Evolutionary conservation across 176 grass and related monocot species (phyloP).

Genomic region (Aegilops umbellulata): DNA sequence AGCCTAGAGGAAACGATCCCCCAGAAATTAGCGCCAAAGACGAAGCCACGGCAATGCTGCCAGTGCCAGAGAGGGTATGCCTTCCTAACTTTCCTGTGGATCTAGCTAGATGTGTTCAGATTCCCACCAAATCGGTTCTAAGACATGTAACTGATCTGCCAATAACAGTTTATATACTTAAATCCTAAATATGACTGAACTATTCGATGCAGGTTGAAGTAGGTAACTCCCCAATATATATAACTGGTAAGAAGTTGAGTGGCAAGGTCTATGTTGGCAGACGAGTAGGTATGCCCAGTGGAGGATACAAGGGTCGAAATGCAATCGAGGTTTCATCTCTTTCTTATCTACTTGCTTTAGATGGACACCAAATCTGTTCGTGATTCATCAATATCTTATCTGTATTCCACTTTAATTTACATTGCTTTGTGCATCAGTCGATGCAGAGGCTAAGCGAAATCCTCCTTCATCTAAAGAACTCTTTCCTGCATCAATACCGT

Average conservation of each 20-base stretch:
- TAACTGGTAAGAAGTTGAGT: constrained; percentile 68
- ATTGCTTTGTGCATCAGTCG: no score
- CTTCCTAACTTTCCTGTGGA: neutral
- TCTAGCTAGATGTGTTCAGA: neutral
- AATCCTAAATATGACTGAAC: neutral
- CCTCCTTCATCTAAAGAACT: neutral
- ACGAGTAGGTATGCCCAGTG: constrained; percentile 51
- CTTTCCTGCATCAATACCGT: neutral
- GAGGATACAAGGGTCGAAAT: constrained; percentile 59
- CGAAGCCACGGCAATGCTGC: neutral
- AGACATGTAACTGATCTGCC: neutral
- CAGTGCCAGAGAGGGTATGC: constrained; percentile 47
- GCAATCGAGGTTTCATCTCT: constrained; percentile 54
- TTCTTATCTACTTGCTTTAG: constrained; percentile 20
- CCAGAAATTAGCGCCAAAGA: neutral
- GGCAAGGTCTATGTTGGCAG: constrained; percentile 84
- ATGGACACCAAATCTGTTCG: constrained; percentile 1
- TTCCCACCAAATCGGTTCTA: neutral
- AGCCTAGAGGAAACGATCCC: neutral
- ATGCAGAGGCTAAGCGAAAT: neutral
- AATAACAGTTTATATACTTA: neutral
- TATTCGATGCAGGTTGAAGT: constrained; percentile 73
- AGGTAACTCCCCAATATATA: constrained; percentile 69
- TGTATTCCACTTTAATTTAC: no score
- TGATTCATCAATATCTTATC: neutral